Conservation (phyloP, 2,329 filamentous ascomycete species). For the Fusarium kyushuense region DNA sequence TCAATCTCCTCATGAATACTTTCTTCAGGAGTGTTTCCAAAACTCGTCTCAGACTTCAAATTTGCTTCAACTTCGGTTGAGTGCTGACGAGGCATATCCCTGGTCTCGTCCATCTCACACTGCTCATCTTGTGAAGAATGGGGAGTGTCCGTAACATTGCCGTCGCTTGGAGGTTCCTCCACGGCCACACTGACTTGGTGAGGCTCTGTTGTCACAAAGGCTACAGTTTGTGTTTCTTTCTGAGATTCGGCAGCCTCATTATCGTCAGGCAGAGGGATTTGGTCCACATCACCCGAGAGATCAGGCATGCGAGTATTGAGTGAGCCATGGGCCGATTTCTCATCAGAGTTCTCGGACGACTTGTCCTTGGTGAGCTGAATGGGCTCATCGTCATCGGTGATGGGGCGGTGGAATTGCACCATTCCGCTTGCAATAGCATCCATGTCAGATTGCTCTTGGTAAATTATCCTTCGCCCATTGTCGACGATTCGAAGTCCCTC, state of each 20-base stretch:
- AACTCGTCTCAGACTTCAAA: constrained; percentile 39
- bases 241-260: neutral
- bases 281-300: constrained; percentile 30
- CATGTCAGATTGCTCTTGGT: constrained; percentile 44
- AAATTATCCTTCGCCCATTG: constrained; percentile 47
- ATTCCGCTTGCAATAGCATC: constrained; percentile 43
- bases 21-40: constrained; percentile 27
- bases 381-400: constrained; percentile 41
- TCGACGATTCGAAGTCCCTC: constrained; percentile 47
- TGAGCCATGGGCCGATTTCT: constrained; percentile 22
- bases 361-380: constrained; percentile 42
- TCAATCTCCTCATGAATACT: constrained; percentile 27
- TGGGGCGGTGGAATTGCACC: constrained; percentile 42
- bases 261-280: neutral
- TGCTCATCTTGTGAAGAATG: constrained; percentile 28
- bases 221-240: constrained; percentile 10
- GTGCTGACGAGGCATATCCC: constrained; percentile 12
- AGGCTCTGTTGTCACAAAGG: constrained; percentile 1
- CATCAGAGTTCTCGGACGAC: constrained; percentile 17
- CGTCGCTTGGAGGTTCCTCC: constrained; percentile 5
- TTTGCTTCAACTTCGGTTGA: constrained; percentile 26
- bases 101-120: constrained; percentile 31
- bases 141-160: neutral
- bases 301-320: constrained; percentile 40
- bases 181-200: neutral